Conservation (phyloP, 805 yeast species). For the Soucietia sequanensis region DNA sequence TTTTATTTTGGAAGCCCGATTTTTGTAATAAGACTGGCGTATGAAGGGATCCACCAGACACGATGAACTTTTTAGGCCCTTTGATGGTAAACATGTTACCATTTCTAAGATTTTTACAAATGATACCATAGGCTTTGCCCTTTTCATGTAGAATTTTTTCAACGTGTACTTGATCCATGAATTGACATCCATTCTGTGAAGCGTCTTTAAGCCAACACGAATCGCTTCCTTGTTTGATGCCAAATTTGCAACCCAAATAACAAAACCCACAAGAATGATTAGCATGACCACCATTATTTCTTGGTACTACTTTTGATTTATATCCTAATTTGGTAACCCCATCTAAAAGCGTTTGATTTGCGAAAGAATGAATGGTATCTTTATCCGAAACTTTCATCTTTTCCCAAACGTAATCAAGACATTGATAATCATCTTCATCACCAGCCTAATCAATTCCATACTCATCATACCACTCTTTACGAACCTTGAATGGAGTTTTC, state of each 20-base stretch:
- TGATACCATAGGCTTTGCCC: slow-evolving; percentile 47
- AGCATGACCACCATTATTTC: slow-evolving; percentile 44
- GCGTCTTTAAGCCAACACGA: slow-evolving; percentile 52
- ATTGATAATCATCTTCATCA: slow-evolving; percentile 39
- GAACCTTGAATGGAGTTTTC: slow-evolving; percentile 48
- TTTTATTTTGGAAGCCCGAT: slow-evolving; percentile 48
- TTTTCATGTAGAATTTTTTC: slow-evolving; percentile 32
- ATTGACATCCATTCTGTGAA: slow-evolving; percentile 41
- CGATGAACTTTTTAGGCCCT: slow-evolving; percentile 46
- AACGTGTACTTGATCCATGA: slow-evolving; percentile 47
- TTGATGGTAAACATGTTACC: slow-evolving; percentile 34
- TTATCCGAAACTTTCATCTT: slow-evolving; percentile 48
- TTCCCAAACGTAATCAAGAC: slow-evolving; percentile 44
- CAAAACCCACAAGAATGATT: slow-evolving; percentile 49
- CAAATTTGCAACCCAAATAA: slow-evolving; percentile 48
- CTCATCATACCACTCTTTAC: slow-evolving; percentile 50
- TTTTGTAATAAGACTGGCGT: slow-evolving; percentile 48
- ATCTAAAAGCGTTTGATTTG: slow-evolving; percentile 44
- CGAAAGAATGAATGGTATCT: slow-evolving; percentile 39
- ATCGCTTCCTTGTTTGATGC: slow-evolving; percentile 52
- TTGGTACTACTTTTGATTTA: slow-evolving; percentile 36
- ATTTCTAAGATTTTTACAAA: slow-evolving; percentile 32
- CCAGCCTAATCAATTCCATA: slow-evolving; percentile 47
- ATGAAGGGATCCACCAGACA: slow-evolving; percentile 47
- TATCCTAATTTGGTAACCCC: slow-evolving; percentile 48